Conservation (phyloP, 345 rosid genomes). For the Aurinia saxatilis region DNA sequence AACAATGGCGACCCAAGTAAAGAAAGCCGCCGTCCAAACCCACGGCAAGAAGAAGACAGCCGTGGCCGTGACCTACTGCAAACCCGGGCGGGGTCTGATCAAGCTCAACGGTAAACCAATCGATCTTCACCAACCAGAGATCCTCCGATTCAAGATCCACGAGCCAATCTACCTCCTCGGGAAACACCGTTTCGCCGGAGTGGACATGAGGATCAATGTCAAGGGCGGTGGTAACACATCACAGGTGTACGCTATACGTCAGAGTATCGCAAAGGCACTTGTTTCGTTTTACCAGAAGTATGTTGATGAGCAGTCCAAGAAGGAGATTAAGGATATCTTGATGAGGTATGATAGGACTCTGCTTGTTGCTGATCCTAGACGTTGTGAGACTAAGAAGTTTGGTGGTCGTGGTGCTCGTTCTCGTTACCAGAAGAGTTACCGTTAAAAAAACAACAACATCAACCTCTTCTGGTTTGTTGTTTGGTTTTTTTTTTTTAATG, state of each 20-base stretch:
- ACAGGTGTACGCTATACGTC: conserved; percentile 87
- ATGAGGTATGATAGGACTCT: conserved; percentile 76
- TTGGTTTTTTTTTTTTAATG: background rate
- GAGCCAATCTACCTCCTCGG: conserved; percentile 78
- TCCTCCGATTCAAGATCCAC: conserved; percentile 72
- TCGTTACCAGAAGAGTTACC: conserved; percentile 89
- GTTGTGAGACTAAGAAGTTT: conserved; percentile 94
- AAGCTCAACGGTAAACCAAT: conserved; percentile 80
- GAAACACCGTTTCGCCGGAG: conserved; percentile 66
- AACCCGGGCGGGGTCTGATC: conserved; percentile 58
- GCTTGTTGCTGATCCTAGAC: conserved; percentile 80
- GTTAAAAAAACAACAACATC: no score
- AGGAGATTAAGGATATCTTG: conserved; percentile 77
- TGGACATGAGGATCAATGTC: conserved; percentile 85
- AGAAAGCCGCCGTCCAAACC: conserved; percentile 57
- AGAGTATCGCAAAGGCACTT: conserved; percentile 87
- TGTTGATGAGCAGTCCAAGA: conserved; percentile 84
- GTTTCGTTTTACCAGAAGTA: conserved; percentile 80
- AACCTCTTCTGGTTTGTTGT: background rate
- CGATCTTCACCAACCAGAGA: conserved; percentile 77
- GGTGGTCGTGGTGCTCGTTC: conserved; percentile 90
- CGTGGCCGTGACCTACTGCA: conserved; percentile 78
- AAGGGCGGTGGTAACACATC: conserved; percentile 84
- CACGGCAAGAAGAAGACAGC: conserved; percentile 89
- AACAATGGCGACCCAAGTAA: conserved; percentile 38